phyloP scores from a whole-genome alignment of 352 stramenopile genomes.

The Phytopythium vexans region DNA sequence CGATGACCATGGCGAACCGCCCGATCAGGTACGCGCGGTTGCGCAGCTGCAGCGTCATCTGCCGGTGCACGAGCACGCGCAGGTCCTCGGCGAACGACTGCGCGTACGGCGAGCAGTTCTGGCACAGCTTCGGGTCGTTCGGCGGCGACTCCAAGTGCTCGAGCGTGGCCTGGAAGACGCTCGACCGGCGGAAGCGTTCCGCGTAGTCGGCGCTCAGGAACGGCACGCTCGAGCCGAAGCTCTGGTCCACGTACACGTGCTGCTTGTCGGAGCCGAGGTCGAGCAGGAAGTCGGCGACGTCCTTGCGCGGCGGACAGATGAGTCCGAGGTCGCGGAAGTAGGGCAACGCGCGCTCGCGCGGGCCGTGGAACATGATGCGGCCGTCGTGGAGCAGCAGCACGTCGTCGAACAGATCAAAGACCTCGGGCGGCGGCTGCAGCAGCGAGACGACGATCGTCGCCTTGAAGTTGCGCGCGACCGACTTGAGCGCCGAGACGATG shows the following conservation, averaged over 20 bases:
- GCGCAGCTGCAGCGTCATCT: slow-evolving; percentile 65
- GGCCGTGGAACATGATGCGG: slow-evolving; percentile 81
- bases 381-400: slow-evolving; percentile 90
- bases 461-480: slow-evolving; percentile 44
- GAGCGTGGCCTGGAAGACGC: slow-evolving; percentile 46
- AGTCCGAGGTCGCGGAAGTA: slow-evolving; percentile 57
- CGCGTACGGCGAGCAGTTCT: slow-evolving; percentile 33
- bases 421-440: slow-evolving; percentile 91
- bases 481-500: slow-evolving; percentile 47
- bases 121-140: slow-evolving; percentile 2
- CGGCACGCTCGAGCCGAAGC: slow-evolving; percentile 7
- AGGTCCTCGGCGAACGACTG: slow-evolving; percentile 52
- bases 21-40: slow-evolving; percentile 45
- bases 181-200: slow-evolving; percentile 42
- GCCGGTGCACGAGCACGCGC: slow-evolving; percentile 38
- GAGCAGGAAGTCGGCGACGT: slow-evolving; percentile 53
- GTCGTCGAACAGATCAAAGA: slow-evolving; percentile 93
- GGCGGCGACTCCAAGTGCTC: slow-evolving; percentile 30
- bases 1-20: slow-evolving; percentile 48
- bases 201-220: slow-evolving; percentile 42
- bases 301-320: slow-evolving; percentile 35
- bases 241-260: slow-evolving; percentile 25
- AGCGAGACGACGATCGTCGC: slow-evolving; percentile 72
- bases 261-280: slow-evolving; percentile 56
- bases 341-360: slow-evolving; percentile 21